Conservation (phyloP, 2,329 filamentous ascomycete genomes). For the Huntiella decipiens region DNA sequence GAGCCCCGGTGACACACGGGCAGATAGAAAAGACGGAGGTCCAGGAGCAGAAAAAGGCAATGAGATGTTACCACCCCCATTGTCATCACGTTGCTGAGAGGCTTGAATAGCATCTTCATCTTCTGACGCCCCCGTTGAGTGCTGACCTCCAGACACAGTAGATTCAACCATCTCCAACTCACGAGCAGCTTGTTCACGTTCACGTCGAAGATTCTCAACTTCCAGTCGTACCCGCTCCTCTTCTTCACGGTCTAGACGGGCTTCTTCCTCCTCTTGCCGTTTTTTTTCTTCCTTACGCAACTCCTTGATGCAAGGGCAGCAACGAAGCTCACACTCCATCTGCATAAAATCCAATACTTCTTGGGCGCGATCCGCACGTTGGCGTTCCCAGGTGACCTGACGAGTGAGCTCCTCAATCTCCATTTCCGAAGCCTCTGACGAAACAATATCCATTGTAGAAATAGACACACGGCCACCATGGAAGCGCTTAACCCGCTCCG, state of each 20-base stretch:
- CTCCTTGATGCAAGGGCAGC: slow-evolving; percentile 27
- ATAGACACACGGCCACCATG: slow-evolving; percentile 23
- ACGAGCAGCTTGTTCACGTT: slow-evolving; percentile 3
- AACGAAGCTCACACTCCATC: slow-evolving; percentile 51
- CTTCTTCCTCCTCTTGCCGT: background rate
- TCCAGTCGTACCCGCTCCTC: slow-evolving; percentile 8
- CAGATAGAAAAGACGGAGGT: too few species aligned
- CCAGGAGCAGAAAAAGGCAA: too few species aligned
- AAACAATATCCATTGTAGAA: slow-evolving; percentile 30
- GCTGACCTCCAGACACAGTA: background rate
- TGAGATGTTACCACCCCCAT: too few species aligned
- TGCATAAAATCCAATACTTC: slow-evolving; percentile 61
- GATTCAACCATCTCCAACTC: background rate
- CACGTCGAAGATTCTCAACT: slow-evolving; percentile 7
- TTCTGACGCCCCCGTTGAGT: background rate
- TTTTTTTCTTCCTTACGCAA: slow-evolving; percentile 5
- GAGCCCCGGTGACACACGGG: too few species aligned
- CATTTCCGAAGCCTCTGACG: slow-evolving; percentile 35
- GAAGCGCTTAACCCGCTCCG: slow-evolving; percentile 14
- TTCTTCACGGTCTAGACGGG: slow-evolving; percentile 1
- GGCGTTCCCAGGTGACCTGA: slow-evolving; percentile 38
- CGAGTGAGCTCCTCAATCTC: slow-evolving; percentile 37
- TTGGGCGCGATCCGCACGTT: slow-evolving; percentile 47
- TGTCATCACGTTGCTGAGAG: too few species aligned
- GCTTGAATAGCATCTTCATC: too few species aligned